These are phyloP conservation scores for Aspergillus sp. DNA, from an alignment of 2,329 filamentous ascomycete genomes.

Conservation along the genomic window DNA sequence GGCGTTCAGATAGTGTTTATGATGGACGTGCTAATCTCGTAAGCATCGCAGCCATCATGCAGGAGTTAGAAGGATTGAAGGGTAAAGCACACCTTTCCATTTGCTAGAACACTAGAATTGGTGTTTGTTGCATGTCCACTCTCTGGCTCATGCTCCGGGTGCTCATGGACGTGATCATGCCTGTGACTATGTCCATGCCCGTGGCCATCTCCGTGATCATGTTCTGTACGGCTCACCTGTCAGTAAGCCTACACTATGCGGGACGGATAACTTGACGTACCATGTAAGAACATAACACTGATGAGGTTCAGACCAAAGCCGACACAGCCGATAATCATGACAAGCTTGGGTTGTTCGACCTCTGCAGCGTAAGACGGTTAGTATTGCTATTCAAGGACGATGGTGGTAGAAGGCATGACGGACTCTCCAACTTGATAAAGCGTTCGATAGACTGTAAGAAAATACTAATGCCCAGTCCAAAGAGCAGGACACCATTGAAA, in stretches of 20 bases:
- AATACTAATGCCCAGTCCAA: slow-evolving; percentile 71
- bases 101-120: not conserved
- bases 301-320: slow-evolving; percentile 68
- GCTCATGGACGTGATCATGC: not conserved
- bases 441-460: slow-evolving; percentile 71
- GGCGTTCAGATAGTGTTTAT: slow-evolving; percentile 6
- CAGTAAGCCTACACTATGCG: not conserved
- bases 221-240: not conserved
- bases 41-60: not conserved
- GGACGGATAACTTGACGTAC: slow-evolving; percentile 31
- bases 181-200: not conserved
- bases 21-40: slow-evolving; percentile 1
- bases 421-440: slow-evolving; percentile 31
- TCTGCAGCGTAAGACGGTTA: slow-evolving; percentile 38
- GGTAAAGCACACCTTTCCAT: not conserved
- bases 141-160: not conserved
- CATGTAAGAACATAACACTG: slow-evolving; percentile 64
- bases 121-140: not conserved
- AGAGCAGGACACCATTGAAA: slow-evolving; percentile 75
- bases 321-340: slow-evolving; percentile 68
- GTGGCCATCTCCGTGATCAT: slow-evolving; percentile 5
- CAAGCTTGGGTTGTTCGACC: slow-evolving; percentile 63
- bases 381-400: not conserved
- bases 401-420: slow-evolving; percentile 38
- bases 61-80: not conserved